Evolutionary conservation across 257 asterid species (phyloP).

Genomic region (Solanum boliviense): DNA sequence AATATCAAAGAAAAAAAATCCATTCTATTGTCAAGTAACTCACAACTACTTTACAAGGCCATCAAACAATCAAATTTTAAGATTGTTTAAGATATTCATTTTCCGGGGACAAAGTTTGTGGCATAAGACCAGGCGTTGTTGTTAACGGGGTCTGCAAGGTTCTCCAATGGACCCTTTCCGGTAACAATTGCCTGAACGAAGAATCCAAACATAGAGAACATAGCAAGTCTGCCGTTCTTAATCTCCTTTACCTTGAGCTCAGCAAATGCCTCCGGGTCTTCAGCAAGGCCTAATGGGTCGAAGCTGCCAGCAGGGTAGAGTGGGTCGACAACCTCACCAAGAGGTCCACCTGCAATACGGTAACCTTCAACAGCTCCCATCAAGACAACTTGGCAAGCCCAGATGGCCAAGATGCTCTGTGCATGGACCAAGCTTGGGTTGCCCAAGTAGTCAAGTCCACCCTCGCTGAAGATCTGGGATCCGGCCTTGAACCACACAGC

Average conservation of each 20-base stretch:
- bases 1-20: not conserved
- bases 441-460: not conserved
- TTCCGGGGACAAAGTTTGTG: not conserved
- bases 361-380: not conserved
- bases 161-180: conserved; percentile 58
- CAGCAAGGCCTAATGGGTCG: not conserved
- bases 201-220: conserved; percentile 25
- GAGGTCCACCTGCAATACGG: not conserved
- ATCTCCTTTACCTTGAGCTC: not conserved
- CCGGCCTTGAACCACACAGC: not conserved
- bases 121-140: not conserved
- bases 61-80: not conserved
- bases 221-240: not conserved
- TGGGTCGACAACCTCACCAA: not conserved
- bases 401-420: not conserved
- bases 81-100: not conserved
- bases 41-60: not conserved
- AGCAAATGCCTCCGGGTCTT: not conserved
- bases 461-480: not conserved
- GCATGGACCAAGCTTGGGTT: not conserved
- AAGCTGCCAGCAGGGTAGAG: not conserved
- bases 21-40: not conserved
- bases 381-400: not conserved
- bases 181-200: conserved; percentile 56
- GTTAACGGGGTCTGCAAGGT: conserved; percentile 48